These are phyloP conservation scores for Agrocybe chaxingu DNA, from an alignment of 768 basidiomycete genomes.

Conservation along the genomic window DNA sequence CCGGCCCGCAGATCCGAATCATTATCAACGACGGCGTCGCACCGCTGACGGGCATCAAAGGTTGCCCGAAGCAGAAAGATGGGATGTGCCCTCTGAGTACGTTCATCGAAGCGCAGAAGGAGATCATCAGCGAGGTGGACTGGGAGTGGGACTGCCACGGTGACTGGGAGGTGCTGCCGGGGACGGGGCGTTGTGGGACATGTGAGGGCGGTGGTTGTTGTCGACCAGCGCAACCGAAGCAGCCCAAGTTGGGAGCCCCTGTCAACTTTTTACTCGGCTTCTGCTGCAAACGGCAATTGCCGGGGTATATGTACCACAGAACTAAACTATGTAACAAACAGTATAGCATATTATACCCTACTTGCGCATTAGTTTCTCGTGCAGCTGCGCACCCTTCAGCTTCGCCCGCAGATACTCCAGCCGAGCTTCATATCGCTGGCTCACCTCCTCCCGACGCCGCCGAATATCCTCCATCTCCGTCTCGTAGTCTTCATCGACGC, in stretches of 20 bases:
- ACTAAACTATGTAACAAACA: conserved; percentile 13
- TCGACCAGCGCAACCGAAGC: conserved; percentile 21
- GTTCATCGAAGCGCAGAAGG: conserved; percentile 69
- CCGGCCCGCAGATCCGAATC: conserved; percentile 66
- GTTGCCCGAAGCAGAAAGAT: conserved; percentile 68
- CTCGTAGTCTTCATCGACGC: conserved; percentile 39
- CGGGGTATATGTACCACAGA: conserved; percentile 16
- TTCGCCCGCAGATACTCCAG: conserved; percentile 80
- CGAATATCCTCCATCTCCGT: conserved; percentile 69
- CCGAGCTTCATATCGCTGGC: conserved; percentile 67
- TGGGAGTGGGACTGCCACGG: conserved; percentile 77
- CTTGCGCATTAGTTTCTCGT: conserved; percentile 74
- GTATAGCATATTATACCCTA: conserved; percentile 21
- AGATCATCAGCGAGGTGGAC: conserved; percentile 62
- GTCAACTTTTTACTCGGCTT: conserved; percentile 14
- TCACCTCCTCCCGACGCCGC: conserved; percentile 66
- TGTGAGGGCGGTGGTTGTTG: conserved; percentile 19
- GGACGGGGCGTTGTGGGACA: conserved; percentile 25
- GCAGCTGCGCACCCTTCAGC: conserved; percentile 79
- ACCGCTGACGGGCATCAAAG: conserved; percentile 73
- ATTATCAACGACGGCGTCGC: conserved; percentile 87
- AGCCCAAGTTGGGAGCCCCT: conserved; percentile 11
- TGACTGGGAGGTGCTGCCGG: conserved; percentile 64
- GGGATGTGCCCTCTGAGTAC: conserved; percentile 75
- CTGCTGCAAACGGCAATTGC: conserved; percentile 21